A percentile compares a stretch with the other conserved stretches of the same genome.
Conservation (phyloP, 371 early-diverging fungal species). For the Mortierella sp. region DNA sequence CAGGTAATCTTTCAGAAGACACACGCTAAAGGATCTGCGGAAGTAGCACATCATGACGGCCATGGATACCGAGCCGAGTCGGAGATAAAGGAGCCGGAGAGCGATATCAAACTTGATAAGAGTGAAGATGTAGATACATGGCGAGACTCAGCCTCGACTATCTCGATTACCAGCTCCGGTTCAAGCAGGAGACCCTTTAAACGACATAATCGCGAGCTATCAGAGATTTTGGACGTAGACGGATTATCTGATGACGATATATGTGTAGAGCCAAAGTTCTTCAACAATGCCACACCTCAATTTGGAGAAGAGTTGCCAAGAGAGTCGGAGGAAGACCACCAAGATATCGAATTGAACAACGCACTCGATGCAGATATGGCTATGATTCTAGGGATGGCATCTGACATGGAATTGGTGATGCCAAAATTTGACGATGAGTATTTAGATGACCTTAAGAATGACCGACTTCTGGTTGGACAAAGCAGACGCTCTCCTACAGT, state of each 20-base stretch:
- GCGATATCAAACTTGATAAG: constrained; percentile 9
- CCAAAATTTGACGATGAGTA: constrained; percentile 49
- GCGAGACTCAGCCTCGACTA: neutral
- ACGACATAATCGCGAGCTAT: constrained; percentile 1
- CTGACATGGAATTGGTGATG: constrained; percentile 53
- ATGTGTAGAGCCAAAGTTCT: neutral
- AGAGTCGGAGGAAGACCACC: neutral
- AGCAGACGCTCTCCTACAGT: constrained; percentile 8
- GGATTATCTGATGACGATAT: constrained; percentile 33
- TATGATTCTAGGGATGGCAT: constrained; percentile 47
- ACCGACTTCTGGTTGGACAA: neutral
- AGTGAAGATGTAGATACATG: neutral
- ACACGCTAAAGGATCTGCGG: neutral
- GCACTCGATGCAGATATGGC: constrained; percentile 37
- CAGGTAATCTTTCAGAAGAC: neutral
- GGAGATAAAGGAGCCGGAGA: neutral
- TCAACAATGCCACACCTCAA: neutral
- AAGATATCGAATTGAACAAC: constrained; percentile 16
- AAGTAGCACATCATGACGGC: neutral
- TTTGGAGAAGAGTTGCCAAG: too few species aligned
- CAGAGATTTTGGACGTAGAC: constrained; percentile 28
- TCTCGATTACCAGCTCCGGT: neutral
- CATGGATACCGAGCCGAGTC: neutral
- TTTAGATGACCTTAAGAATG: constrained; percentile 31
- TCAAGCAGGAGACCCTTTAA: neutral